Evolutionary conservation across 2,329 filamentous ascomycete genomes (phyloP), one percentile per base, ranked within the genome.

Genomic region (Coniella lustricola): DNA sequence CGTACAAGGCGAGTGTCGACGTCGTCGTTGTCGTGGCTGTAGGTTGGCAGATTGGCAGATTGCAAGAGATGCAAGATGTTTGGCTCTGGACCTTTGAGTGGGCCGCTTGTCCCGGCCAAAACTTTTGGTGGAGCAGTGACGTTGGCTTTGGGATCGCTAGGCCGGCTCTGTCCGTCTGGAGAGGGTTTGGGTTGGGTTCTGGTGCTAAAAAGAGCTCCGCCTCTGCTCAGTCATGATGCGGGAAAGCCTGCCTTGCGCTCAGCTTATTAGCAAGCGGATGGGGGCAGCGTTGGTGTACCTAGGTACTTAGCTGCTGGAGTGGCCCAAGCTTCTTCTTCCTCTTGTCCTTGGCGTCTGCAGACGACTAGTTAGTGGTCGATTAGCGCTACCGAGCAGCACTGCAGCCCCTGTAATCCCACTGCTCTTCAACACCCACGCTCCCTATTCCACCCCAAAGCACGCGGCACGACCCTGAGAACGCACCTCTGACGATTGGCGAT

Each of bases 21-120:
- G 62, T 59, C 29, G 59, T 54, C 33, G 58, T 58, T 48, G 65
- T 52, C 63, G 65, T 65, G 29, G 25, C 25, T 29, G 25, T 29
- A 50, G 49, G 12, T 20, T 17, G 9, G 35, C 31, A 17, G 7
- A 22, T 18, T 20, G 14, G 20, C 34, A 9, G 7, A 17, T n/a
- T 41, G 7, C n/a, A 10, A 13, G 17, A 40, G 25, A 16, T 40
- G 21, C 7, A 4, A n/a, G n/a, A 14, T 8, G 8, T 17, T 13
- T 21, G 7, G 10, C 4, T 31, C 10, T 17, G 21, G 22, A 3
- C 29, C 17, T 16, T 41, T 21, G 49, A 21, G 21, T 18, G n/a
- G 17, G 35, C 20, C 18, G 35, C 31, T 36, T 18, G 21, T 48
- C 33, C 38, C 29, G 38, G 38, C 36, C 46, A 17, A 45, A 35